Evolutionary conservation across 768 basidiomycete genomes (phyloP).

Genomic region (Candolleomyces eurysporus): DNA sequence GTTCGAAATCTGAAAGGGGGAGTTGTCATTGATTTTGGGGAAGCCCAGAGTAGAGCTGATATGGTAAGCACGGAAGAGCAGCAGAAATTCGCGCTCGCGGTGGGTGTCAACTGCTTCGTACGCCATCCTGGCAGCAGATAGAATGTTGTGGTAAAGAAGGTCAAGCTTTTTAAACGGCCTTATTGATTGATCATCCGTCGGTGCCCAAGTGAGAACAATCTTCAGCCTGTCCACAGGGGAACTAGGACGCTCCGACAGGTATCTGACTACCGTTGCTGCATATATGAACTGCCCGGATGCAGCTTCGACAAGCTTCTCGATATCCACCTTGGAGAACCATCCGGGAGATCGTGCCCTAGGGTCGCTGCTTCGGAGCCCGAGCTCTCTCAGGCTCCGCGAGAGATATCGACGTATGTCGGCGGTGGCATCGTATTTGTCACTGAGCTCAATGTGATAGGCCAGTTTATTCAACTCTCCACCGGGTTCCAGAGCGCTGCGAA

Average conservation of each 20-base stretch:
- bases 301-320: constrained; percentile 5
- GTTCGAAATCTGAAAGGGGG: too few species aligned
- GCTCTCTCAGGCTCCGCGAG: neutral
- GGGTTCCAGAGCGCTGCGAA: too few species aligned
- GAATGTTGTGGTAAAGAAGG: constrained; percentile 4
- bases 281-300: constrained; percentile 16
- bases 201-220: neutral
- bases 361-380: neutral
- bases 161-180: constrained; percentile 4
- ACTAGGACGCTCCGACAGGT: constrained; percentile 11
- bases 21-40: too few species aligned
- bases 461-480: too few species aligned
- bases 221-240: neutral
- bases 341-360: neutral
- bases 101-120: neutral
- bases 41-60: neutral
- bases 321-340: constrained; percentile 10
- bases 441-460: too few species aligned
- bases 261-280: constrained; percentile 11
- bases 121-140: neutral
- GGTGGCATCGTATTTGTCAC: neutral
- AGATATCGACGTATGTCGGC: neutral
- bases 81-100: neutral
- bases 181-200: too few species aligned
- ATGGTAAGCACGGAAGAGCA: neutral